Conservation (phyloP, 1,139 yeast species). For the Wickerhamiella pararugosa region DNA sequence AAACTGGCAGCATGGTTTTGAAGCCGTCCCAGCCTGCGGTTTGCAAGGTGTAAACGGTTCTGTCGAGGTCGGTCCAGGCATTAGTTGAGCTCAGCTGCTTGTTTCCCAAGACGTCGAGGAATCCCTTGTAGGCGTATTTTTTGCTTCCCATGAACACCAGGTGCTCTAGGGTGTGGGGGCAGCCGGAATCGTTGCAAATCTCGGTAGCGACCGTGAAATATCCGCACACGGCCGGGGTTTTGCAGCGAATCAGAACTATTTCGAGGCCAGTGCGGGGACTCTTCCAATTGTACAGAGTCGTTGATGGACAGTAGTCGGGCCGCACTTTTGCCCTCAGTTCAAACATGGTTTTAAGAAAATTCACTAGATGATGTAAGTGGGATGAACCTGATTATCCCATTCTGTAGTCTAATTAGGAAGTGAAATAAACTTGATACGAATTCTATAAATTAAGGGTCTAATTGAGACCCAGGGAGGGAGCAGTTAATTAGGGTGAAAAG, state of each 20-base stretch:
- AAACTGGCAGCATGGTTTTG: slow-evolving; percentile 65
- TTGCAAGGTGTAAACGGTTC: slow-evolving; percentile 80
- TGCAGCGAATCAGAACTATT: slow-evolving; percentile 58
- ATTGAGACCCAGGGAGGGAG: too few species aligned
- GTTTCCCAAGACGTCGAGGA: slow-evolving; percentile 76
- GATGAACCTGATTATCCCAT: too few species aligned
- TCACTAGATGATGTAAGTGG: too few species aligned
- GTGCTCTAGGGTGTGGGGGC: slow-evolving; percentile 94
- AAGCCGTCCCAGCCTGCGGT: slow-evolving; percentile 98
- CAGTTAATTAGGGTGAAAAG: too few species aligned
- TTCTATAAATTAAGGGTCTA: too few species aligned
- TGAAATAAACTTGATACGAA: too few species aligned
- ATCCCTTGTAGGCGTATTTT: slow-evolving; percentile 80
- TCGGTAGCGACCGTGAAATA: slow-evolving; percentile 93
- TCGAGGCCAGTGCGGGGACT: slow-evolving; percentile 72
- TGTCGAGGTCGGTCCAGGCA: slow-evolving; percentile 96
- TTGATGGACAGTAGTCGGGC: slow-evolving; percentile 19
- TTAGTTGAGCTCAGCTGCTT: slow-evolving; percentile 76
- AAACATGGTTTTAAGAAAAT: slow-evolving; percentile 9
- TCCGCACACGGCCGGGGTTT: slow-evolving; percentile 84
- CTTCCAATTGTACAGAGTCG: slow-evolving; percentile 46
- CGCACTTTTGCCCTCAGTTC: slow-evolving; percentile 17
- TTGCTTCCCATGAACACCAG: slow-evolving; percentile 88
- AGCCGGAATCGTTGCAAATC: slow-evolving; percentile 71
- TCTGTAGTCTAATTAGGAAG: too few species aligned